Evolutionary conservation across 106 monocot species (phyloP).

Genomic region (Dendrobium nobile): DNA sequence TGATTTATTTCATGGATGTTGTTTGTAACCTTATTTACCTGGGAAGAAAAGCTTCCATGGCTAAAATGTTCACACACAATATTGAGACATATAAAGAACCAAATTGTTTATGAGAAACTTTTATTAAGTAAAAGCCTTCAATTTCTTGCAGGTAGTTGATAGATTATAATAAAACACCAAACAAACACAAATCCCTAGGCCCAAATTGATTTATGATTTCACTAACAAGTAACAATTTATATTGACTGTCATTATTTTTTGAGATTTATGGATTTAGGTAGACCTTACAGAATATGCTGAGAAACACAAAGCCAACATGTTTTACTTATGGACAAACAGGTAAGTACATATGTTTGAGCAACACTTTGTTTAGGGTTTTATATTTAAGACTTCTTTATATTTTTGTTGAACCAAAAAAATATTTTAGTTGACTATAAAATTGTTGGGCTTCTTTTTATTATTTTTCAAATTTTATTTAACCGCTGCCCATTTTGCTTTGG

Average conservation of each 20-base stretch:
- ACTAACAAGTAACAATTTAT: not conserved
- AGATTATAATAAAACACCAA: not conserved
- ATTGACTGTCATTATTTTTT: not conserved
- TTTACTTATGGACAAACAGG: slow-evolving; percentile 99
- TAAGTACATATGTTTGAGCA: slow-evolving; percentile 8
- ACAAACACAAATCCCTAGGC: not conserved
- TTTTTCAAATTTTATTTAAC: no score
- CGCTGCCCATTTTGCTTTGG: no score
- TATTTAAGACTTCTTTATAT: no score
- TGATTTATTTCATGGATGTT: not conserved
- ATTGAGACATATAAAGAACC: not conserved
- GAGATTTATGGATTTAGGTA: slow-evolving; percentile 34
- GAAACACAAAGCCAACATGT: slow-evolving; percentile 89
- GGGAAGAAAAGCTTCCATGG: not conserved
- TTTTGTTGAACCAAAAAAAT: no score
- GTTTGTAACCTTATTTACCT: not conserved
- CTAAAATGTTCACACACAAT: not conserved
- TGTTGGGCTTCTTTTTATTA: no score
- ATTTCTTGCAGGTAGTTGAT: not conserved
- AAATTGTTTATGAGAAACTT: not conserved
- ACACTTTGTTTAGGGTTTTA: no score
- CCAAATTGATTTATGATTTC: not conserved
- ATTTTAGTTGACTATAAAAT: no score
- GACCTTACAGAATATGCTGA: slow-evolving; percentile 96
- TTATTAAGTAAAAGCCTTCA: not conserved